Conservation (phyloP, 2,329 filamentous ascomycete species). For the Microcera coccophila region DNA sequence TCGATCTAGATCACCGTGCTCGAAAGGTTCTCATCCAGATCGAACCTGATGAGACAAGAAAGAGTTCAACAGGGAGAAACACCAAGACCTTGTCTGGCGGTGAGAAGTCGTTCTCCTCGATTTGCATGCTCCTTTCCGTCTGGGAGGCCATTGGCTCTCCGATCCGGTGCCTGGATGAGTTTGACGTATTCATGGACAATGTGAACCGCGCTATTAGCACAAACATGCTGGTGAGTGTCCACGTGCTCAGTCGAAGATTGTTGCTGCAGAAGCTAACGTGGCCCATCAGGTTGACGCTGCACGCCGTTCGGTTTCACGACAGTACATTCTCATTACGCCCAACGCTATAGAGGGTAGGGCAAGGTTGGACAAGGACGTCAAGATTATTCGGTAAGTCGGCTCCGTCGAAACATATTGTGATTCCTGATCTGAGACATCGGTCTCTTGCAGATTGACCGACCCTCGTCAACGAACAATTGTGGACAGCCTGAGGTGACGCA, state of each 20-base stretch:
- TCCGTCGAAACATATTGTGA: neutral
- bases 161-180: constrained; percentile 92
- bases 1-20: constrained; percentile 72
- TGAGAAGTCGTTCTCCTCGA: constrained; percentile 96
- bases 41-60: constrained; percentile 65
- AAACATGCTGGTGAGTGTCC: constrained; percentile 73
- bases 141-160: constrained; percentile 99
- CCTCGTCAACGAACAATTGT: constrained; percentile 53
- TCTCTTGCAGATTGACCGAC: constrained; percentile 50
- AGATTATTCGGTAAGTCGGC: constrained; percentile 63
- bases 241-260: too few relatives aligned
- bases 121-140: constrained; percentile 84
- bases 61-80: constrained; percentile 66
- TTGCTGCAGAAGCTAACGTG: neutral
- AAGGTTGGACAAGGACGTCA: constrained; percentile 64
- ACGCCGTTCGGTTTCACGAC: constrained; percentile 78
- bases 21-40: constrained; percentile 75
- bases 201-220: constrained; percentile 93
- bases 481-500: constrained; percentile 1
- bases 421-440: constrained; percentile 21
- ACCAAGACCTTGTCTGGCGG: constrained; percentile 93
- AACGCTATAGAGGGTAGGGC: constrained; percentile 68
- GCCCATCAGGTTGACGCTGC: constrained; percentile 70
- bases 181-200: constrained; percentile 99
- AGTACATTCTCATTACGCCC: constrained; percentile 95